Percentiles rank a stretch among this genome's conserved stretches.
Evolutionary conservation across 805 yeast genomes (phyloP).

Genomic region (Phaffomyces antillensis): DNA sequence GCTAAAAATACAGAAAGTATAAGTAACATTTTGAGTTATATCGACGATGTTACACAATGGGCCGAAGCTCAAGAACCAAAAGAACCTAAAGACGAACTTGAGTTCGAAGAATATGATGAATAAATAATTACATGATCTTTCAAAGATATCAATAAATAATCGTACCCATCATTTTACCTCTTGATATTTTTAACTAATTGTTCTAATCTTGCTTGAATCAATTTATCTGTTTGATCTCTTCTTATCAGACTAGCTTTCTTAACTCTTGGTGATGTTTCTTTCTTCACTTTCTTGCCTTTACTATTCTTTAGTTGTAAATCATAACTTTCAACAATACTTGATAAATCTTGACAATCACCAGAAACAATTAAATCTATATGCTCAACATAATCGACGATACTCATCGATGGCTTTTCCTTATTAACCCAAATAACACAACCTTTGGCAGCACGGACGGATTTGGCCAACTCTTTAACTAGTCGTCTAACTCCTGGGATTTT

Average conservation of each 20-base stretch:
- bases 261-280: neutral
- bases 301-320: conserved; percentile 5
- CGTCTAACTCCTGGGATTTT: conserved; percentile 71
- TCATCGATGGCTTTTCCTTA: conserved; percentile 45
- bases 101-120: conserved; percentile 48
- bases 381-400: conserved; percentile 42
- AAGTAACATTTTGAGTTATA: conserved; percentile 77
- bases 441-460: conserved; percentile 45
- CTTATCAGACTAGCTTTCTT: conserved; percentile 8
- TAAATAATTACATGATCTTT: neutral
- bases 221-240: conserved; percentile 9
- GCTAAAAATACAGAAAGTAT: conserved; percentile 70
- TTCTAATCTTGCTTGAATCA: conserved; percentile 18
- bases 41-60: conserved; percentile 98
- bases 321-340: conserved; percentile 27
- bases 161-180: conserved; percentile 2
- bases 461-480: conserved; percentile 53
- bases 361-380: conserved; percentile 50
- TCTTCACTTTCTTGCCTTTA: neutral
- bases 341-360: conserved; percentile 60
- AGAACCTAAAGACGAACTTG: conserved; percentile 78
- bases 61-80: conserved; percentile 94
- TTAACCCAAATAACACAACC: conserved; percentile 61
- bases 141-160: neutral
- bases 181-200: conserved; percentile 16